A percentile compares a stretch with the other conserved stretches of the same genome.
Evolutionary conservation across 495 filamentous ascomycete genomes (phyloP).

Genomic region (Bacidia rubella): DNA sequence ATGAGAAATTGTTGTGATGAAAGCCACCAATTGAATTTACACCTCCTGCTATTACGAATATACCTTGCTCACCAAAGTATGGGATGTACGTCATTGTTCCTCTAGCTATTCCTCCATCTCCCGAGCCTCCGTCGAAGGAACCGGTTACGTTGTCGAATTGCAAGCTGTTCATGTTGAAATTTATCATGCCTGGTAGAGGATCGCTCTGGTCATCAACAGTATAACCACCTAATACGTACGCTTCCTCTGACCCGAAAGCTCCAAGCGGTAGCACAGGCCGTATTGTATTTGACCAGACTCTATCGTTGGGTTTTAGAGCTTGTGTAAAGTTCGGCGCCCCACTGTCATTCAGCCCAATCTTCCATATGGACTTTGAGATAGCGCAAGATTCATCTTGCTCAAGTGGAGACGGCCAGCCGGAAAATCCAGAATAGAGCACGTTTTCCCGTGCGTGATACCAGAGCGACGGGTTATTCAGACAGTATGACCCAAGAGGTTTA

Average conservation of each 20-base stretch:
- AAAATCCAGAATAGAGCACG: conserved; percentile 9
- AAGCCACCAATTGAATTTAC: not conserved
- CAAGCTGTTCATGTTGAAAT: conserved; percentile 3
- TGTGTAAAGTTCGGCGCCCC: not conserved
- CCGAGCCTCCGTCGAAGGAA: not conserved
- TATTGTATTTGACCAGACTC: not conserved
- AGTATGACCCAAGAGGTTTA: conserved; percentile 5
- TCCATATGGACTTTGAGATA: too few species aligned
- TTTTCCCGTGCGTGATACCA: conserved; percentile 4
- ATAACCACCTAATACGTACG: conserved; percentile 4
- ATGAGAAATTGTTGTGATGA: not conserved
- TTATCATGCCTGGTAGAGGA: not conserved
- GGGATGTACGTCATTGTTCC: conserved; percentile 8
- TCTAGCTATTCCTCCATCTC: not conserved
- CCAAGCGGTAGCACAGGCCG: not conserved
- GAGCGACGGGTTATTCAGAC: not conserved
- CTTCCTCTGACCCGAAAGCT: not conserved
- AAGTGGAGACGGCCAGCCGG: conserved; percentile 3
- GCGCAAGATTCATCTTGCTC: not conserved
- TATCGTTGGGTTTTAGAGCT: not conserved
- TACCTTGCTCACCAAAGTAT: conserved; percentile 8
- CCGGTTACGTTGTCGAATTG: not conserved
- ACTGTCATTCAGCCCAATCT: not conserved
- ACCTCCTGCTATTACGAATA: conserved; percentile 7
- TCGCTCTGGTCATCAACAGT: not conserved